phyloP scores from a whole-genome alignment of 805 yeast genomes.

The Debaryomyces prosopidis region DNA sequence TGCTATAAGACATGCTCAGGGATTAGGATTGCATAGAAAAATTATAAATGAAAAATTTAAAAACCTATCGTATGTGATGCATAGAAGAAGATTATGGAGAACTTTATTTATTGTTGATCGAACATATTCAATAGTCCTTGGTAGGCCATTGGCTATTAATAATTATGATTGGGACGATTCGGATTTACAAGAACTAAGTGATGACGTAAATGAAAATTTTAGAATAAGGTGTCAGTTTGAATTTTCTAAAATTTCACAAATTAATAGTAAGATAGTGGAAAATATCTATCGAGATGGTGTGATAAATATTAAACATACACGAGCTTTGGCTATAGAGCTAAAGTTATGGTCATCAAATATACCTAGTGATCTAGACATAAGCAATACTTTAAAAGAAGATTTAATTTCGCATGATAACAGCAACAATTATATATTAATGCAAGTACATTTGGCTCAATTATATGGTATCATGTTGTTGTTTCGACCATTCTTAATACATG shows the following conservation, averaged over 20 bases:
- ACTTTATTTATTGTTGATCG: slow-evolving; percentile 33
- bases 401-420: slow-evolving; percentile 20
- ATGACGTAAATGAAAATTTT: slow-evolving; percentile 17
- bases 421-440: slow-evolving; percentile 21
- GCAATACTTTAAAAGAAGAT: slow-evolving; percentile 21
- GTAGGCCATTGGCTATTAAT: slow-evolving; percentile 36
- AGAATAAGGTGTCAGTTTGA: slow-evolving; percentile 24
- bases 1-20: slow-evolving; percentile 42
- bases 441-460: slow-evolving; percentile 38
- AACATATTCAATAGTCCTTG: slow-evolving; percentile 33
- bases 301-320: slow-evolving; percentile 29
- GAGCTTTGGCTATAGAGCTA: slow-evolving; percentile 33
- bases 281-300: slow-evolving; percentile 31
- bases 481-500: slow-evolving; percentile 42
- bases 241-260: slow-evolving; percentile 23
- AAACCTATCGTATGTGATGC: slow-evolving; percentile 23
- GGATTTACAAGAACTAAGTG: slow-evolving; percentile 9
- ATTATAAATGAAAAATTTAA: slow-evolving; percentile 36
- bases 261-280: slow-evolving; percentile 30
- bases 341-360: slow-evolving; percentile 35
- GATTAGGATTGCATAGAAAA: slow-evolving; percentile 41
- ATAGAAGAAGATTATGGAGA: slow-evolving; percentile 35
- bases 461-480: slow-evolving; percentile 37
- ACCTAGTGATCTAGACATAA: too few relatives aligned
- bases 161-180: slow-evolving; percentile 42